A percentile compares a stretch with the other conserved stretches of the same genome.
Conservation (phyloP, 2,329 filamentous ascomycete species). For the Aureobasidium sp. region DNA sequence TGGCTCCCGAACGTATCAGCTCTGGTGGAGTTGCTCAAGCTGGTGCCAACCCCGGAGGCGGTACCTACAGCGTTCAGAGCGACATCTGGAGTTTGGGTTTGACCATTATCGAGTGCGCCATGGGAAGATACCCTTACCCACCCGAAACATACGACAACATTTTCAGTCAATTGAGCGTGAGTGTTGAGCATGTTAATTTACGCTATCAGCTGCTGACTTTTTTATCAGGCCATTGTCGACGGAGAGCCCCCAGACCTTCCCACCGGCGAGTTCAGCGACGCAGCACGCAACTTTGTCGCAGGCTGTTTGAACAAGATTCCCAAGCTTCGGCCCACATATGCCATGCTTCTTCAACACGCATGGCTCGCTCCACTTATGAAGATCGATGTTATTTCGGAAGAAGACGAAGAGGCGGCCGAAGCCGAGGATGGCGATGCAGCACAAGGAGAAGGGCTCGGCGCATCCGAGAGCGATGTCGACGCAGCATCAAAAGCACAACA, state of each 20-base stretch:
- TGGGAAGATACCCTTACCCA: slow-evolving; percentile 91
- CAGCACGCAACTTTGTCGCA: slow-evolving; percentile 76
- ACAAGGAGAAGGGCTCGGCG: slow-evolving; percentile 22
- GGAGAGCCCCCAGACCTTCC: slow-evolving; percentile 90
- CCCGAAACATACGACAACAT: slow-evolving; percentile 98
- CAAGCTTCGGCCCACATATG: slow-evolving; percentile 85
- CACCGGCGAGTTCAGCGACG: slow-evolving; percentile 63
- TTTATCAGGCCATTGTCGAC: slow-evolving; percentile 80
- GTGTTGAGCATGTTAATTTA: slow-evolving; percentile 31
- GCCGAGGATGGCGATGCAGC: slow-evolving; percentile 15
- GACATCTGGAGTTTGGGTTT: slow-evolving; percentile 96
- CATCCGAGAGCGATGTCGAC: slow-evolving; percentile 23
- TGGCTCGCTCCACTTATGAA: slow-evolving; percentile 74
- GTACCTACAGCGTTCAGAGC: slow-evolving; percentile 94
- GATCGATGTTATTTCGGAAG: slow-evolving; percentile 64
- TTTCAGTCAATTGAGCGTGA: slow-evolving; percentile 91
- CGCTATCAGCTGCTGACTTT: slow-evolving; percentile 17
- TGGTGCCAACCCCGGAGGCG: slow-evolving; percentile 58
- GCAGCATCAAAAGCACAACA: background rate
- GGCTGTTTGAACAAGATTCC: slow-evolving; percentile 90
- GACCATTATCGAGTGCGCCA: slow-evolving; percentile 90
- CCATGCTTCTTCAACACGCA: slow-evolving; percentile 76
- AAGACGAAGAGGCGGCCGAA: slow-evolving; percentile 50
- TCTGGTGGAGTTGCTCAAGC: slow-evolving; percentile 69
- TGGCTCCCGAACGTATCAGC: slow-evolving; percentile 93